Evolutionary conservation across 768 basidiomycete genomes (phyloP).

Genomic region (Termitomyces sp.): DNA sequence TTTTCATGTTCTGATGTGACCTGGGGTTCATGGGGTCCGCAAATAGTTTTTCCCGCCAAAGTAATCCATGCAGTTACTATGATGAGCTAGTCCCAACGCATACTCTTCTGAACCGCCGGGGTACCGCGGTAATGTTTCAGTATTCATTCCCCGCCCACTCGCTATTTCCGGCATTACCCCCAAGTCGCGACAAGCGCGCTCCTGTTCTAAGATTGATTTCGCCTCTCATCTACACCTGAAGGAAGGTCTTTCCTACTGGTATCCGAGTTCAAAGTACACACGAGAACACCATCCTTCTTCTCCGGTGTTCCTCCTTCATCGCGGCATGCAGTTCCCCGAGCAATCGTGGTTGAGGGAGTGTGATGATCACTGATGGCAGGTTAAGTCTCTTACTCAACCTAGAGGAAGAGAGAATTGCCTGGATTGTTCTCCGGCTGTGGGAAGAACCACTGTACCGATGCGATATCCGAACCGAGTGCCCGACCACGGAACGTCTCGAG

Average conservation of each 20-base stretch:
- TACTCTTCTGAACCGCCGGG: not conserved
- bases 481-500: not conserved
- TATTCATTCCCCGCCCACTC: not conserved
- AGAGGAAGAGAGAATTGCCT: not conserved
- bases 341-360: not conserved
- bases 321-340: not conserved
- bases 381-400: not conserved
- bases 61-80: too few relatives aligned
- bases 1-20: too few relatives aligned
- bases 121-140: not conserved
- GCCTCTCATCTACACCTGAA: not conserved
- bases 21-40: too few relatives aligned
- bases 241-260: not conserved
- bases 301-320: conserved; percentile 1
- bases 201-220: not conserved
- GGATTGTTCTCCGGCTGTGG: not conserved
- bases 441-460: not conserved
- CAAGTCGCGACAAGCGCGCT: not conserved
- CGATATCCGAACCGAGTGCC: not conserved
- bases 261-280: not conserved
- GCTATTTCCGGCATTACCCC: not conserved
- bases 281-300: not conserved
- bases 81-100: too few relatives aligned
- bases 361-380: not conserved
- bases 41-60: too few relatives aligned